A percentile compares a stretch with the other conserved stretches of the same genome.
Conservation (phyloP, 441 rosid species). For the Breynia disticha region DNA sequence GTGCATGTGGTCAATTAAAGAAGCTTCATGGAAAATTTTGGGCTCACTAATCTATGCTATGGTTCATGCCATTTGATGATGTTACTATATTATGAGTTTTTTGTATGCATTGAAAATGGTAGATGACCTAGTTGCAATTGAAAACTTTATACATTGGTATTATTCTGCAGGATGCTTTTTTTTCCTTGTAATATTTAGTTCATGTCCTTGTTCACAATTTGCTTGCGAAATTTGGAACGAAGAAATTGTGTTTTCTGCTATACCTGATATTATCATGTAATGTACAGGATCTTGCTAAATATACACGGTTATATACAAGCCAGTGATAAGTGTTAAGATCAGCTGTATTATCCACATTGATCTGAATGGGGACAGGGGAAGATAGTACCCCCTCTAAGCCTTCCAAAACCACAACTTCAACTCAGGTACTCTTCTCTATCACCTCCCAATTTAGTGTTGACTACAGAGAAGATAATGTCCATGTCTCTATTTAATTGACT, state of each 20-base stretch:
- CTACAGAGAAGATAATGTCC: too few species aligned
- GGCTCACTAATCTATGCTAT: too few species aligned
- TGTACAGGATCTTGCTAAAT: constrained; percentile 22
- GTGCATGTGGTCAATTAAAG: too few species aligned
- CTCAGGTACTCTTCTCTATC: constrained; percentile 37
- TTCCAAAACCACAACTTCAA: constrained; percentile 61
- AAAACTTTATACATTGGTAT: neutral
- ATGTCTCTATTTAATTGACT: too few species aligned
- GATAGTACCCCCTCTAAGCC: constrained; percentile 61
- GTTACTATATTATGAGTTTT: too few species aligned
- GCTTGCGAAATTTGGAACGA: neutral
- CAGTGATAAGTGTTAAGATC: constrained; percentile 11
- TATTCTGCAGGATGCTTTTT: neutral
- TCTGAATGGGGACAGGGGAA: constrained; percentile 67
- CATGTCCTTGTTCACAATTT: neutral
- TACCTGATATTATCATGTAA: constrained; percentile 8
- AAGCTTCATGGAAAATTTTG: too few species aligned
- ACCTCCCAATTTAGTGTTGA: neutral
- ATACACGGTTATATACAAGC: constrained; percentile 8
- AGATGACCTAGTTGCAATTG: too few species aligned
- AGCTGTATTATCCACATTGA: constrained; percentile 3
- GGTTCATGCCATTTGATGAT: too few species aligned
- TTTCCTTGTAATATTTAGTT: neutral
- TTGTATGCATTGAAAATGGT: too few species aligned
- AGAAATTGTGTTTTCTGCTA: constrained; percentile 5